These are phyloP conservation scores for Saccharum officinarum DNA, from an alignment of 176 grass and related monocot genomes.

Conservation along the genomic window DNA sequence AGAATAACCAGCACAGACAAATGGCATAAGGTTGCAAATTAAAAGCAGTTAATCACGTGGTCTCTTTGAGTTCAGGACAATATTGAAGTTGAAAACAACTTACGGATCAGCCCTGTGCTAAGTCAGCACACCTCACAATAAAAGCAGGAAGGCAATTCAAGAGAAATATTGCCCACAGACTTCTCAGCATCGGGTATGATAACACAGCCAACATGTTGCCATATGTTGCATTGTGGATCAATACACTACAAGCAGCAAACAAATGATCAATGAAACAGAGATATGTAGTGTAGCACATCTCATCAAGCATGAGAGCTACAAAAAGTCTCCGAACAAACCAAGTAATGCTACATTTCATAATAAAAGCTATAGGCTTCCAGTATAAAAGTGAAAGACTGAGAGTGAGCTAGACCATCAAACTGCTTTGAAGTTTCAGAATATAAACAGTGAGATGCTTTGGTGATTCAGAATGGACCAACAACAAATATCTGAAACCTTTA, in stretches of 20 bases:
- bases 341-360: slow-evolving; percentile 23
- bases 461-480: slow-evolving; percentile 22
- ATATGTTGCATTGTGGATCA: slow-evolving; percentile 61
- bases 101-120: slow-evolving; percentile 80
- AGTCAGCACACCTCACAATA: slow-evolving; percentile 89
- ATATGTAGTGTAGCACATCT: neutral
- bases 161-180: slow-evolving; percentile 40
- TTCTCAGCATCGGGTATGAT: slow-evolving; percentile 81
- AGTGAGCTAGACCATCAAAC: slow-evolving; percentile 17
- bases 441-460: slow-evolving; percentile 7
- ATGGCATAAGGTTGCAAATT: neutral
- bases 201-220: slow-evolving; percentile 78
- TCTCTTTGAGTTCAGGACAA: slow-evolving; percentile 6
- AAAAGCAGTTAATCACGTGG: slow-evolving; percentile 16
- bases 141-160: slow-evolving; percentile 57
- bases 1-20: neutral
- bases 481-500: slow-evolving; percentile 19
- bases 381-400: slow-evolving; percentile 4
- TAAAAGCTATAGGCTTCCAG: neutral
- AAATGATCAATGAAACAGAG: neutral
- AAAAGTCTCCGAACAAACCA: neutral
- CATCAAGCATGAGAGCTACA: neutral
- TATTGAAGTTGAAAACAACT: slow-evolving; percentile 34
- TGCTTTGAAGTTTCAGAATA: slow-evolving; percentile 24
- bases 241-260: neutral